Evolutionary conservation across 2,329 filamentous ascomycete genomes (phyloP).

Genomic region (Cercospora sp.): DNA sequence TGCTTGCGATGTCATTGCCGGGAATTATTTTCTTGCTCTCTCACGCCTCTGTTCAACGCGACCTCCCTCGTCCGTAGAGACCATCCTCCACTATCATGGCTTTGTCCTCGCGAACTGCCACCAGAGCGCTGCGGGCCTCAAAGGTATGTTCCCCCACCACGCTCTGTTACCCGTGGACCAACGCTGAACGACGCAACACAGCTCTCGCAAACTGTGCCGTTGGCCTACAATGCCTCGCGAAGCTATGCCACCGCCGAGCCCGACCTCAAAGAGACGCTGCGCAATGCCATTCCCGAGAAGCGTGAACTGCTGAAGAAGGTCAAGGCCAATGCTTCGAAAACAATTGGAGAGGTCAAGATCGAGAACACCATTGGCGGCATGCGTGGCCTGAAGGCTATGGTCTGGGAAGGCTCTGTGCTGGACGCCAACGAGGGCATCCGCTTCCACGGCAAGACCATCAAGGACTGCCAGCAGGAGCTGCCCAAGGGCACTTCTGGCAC

Average conservation of each 20-base stretch:
- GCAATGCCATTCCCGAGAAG: slow-evolving; percentile 83
- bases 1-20: not conserved
- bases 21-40: not conserved
- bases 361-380: slow-evolving; percentile 94
- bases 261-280: slow-evolving; percentile 84
- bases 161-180: not conserved
- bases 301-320: slow-evolving; percentile 91
- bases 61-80: not conserved
- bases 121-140: slow-evolving; percentile 63
- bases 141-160: slow-evolving; percentile 52
- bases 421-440: slow-evolving; percentile 97
- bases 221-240: slow-evolving; percentile 42
- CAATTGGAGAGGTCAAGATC: slow-evolving; percentile 88
- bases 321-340: slow-evolving; percentile 79
- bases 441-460: slow-evolving; percentile 97
- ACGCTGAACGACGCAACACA: slow-evolving; percentile 16
- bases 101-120: slow-evolving; percentile 61
- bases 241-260: slow-evolving; percentile 76
- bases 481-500: slow-evolving; percentile 90
- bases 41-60: not conserved
- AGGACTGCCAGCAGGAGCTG: slow-evolving; percentile 90
- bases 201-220: slow-evolving; percentile 31
- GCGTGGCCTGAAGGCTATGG: slow-evolving; percentile 93
- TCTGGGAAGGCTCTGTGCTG: slow-evolving; percentile 97
- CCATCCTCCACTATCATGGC: slow-evolving; percentile 53